Base-by-base conservation (phyloP, 192 early-diverging fungal genomes). In the Diversispora eburnea region DNA sequence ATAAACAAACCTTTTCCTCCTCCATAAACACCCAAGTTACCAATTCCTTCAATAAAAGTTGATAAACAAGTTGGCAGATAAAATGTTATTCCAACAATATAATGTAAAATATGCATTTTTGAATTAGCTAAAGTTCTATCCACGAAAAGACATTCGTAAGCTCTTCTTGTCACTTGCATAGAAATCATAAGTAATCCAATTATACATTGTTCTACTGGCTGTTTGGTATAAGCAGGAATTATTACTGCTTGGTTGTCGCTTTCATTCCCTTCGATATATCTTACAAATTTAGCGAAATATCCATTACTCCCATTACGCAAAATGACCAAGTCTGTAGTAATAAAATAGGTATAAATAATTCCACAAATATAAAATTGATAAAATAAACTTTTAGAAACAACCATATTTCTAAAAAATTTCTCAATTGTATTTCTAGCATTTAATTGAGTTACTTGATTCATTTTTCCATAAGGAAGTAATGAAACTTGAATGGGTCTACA, bases 71-170 rank as follows among this genome's bases (percentile, higher is more conserved):
- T 85, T 2, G 79, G 77, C 5, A 83, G 58, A 75, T 92, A 92
- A 68, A 86, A 91, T 9, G 85, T 65, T n/a, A 91, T 73, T 8
- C 90, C 91, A 4, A 88, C 67, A 0, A 84, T 60, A 72, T 90
- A 89, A 73, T 91, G 90, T 7, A 77, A 78, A 19, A 89, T 46
- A 78, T 92, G 85, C 80, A 91, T 88, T n/a, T 43, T 75, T 3
- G 84, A 80, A 17, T 51, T 52, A 6, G 47, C 15, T 1, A 82
- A 85, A 6, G 85, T 81, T 20, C 74, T 69, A 63, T 88, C 83
- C 3, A 88, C 63, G 22, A 74, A 80, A 57, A 78, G 78, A 8
- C 76, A 79, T 73, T 88, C 87, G 54, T 83, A 86, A 10, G 78
- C 72, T 6, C 87, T 81, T 58, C 85, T 75, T 7, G 63, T 13